Evolutionary conservation across 1,139 yeast species (phyloP), one percentile per base, ranked within the genome.

Genomic region (Fermentozyma sake): DNA sequence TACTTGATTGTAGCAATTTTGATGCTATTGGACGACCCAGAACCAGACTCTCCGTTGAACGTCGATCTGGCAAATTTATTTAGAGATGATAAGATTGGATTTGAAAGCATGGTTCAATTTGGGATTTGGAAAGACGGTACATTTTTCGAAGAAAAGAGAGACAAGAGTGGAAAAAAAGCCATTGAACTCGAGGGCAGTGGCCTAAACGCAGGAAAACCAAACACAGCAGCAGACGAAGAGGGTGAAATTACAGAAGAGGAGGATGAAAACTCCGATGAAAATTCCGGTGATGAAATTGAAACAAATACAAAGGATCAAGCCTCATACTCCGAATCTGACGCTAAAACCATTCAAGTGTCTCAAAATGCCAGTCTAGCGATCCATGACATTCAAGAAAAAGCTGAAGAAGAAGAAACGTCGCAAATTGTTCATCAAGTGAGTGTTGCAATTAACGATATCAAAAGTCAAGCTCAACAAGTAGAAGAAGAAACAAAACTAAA

Each of bases 21-120:
- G 31, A 68, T 78, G 48, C 66, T 87, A 37, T 55, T 87, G 13
- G 76, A 72, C 31, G 77, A 77, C 31, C 95, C 95, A 0, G 95
- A 82, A 48, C 91, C 94, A 0, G 82, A 82, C 42, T 78, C 89
- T 20, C 96, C 96, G 1, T 59, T 87, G 26, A 85, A 87, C 47
- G 69, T 87, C 15, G 96, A 87, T 50, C 74, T 85, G 50, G 93
- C 95, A n/a, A 84, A 81, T 44, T 53, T 87, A 27, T 68, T 70
- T 33, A 68, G 89, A 33, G 51, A 61, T 27, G 79, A 76, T 18
- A 52, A 50, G 26, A 34, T 43, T 7, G 73, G 94, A 0, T 82
- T 80, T 43, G 68, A 73, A 32, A 77, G 78, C 20, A 55, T 84
- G 42, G 74, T 81, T 3, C 72, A 70, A 26, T 84, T 78, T 51